These are phyloP conservation scores for Tinospora cordifolia DNA, from an alignment of 164 flowering plant genomes.

Conservation along the genomic window DNA sequence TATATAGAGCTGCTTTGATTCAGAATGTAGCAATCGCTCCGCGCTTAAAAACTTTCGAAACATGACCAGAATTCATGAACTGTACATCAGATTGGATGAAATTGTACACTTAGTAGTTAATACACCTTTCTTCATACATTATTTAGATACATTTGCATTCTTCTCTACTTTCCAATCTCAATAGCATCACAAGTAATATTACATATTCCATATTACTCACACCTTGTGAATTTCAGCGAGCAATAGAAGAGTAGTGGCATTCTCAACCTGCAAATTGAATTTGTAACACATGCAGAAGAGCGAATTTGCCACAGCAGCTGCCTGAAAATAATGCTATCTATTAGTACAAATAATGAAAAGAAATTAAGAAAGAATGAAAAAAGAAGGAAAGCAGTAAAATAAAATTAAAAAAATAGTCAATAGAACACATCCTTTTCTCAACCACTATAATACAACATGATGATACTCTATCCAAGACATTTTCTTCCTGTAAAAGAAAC, in stretches of 20 bases:
- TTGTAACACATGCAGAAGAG: slow-evolving; percentile 84
- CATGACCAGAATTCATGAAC: neutral
- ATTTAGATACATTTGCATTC: neutral
- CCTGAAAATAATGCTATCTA: slow-evolving; percentile 40
- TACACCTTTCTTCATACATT: too few relatives aligned
- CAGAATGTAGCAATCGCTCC: neutral
- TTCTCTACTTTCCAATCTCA: neutral
- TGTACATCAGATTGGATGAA: neutral
- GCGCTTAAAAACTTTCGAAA: neutral
- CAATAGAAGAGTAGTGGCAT: slow-evolving; percentile 75
- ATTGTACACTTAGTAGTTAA: neutral
- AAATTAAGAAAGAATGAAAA: neutral
- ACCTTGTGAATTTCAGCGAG: slow-evolving; percentile 95
- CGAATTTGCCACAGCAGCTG: slow-evolving; percentile 70
- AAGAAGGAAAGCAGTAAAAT: neutral
- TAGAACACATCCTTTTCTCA: too few relatives aligned
- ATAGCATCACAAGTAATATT: neutral
- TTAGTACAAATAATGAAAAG: neutral
- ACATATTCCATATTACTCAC: slow-evolving; percentile 10
- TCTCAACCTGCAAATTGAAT: slow-evolving; percentile 76
- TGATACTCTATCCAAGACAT: too few relatives aligned
- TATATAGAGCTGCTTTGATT: neutral
- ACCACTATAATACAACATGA: too few relatives aligned
- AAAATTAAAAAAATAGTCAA: too few relatives aligned
- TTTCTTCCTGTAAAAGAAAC: too few relatives aligned